Conservation (phyloP, 805 yeast species). For the Candida sphagnicola region DNA sequence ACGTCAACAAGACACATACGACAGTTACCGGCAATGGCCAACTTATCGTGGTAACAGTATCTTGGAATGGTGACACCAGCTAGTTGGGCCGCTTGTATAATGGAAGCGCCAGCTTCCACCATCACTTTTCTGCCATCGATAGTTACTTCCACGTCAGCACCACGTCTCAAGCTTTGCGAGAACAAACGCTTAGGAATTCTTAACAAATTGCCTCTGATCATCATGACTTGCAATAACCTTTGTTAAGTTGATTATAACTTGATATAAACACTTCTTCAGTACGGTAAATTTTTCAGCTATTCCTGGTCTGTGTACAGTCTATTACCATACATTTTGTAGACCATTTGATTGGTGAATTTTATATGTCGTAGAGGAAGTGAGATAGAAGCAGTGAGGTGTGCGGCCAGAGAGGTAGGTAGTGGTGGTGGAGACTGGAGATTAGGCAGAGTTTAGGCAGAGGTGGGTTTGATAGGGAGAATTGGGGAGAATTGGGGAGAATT, state of each 20-base stretch:
- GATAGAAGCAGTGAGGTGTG: too few species aligned
- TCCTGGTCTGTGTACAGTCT: background rate
- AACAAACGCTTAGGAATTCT: constrained; percentile 19
- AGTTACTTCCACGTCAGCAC: constrained; percentile 54
- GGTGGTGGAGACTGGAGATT: too few species aligned
- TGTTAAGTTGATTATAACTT: too few species aligned
- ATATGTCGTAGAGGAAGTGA: background rate
- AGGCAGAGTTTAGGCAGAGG: too few species aligned
- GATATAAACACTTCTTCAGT: too few species aligned
- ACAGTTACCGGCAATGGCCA: constrained; percentile 89
- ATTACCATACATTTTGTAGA: background rate
- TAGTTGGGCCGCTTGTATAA: constrained; percentile 87
- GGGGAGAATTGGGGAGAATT: too few species aligned
- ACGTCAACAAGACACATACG: constrained; percentile 91
- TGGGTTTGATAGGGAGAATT: too few species aligned
- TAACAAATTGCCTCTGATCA: constrained; percentile 18
- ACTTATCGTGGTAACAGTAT: constrained; percentile 87
- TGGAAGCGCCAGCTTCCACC: constrained; percentile 82
- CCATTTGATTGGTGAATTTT: background rate
- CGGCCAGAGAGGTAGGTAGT: background rate
- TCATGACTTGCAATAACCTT: too few species aligned
- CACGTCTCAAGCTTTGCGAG: constrained; percentile 14
- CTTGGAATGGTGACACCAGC: constrained; percentile 88
- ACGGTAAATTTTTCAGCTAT: constrained; percentile 1
- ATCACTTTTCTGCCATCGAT: constrained; percentile 71